Conservation (phyloP, 2,329 filamentous ascomycete genomes). For the Stachybotrys elegans region DNA sequence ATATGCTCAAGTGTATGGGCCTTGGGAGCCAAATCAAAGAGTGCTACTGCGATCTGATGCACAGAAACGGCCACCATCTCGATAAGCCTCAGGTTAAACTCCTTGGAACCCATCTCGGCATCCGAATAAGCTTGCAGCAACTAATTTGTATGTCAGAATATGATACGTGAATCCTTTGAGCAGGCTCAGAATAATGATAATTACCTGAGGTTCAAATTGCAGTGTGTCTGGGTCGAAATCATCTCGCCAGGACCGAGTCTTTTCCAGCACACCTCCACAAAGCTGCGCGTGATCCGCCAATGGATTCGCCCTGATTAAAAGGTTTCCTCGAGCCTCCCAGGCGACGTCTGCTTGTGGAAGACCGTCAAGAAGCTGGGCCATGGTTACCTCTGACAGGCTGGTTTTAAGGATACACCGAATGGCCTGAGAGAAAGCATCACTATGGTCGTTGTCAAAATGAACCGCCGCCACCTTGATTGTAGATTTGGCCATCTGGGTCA, state of each 20-base stretch:
- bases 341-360: background rate
- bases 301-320: background rate
- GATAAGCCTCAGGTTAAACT: constrained; percentile 6
- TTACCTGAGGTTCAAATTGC: background rate
- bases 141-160: background rate
- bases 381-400: background rate
- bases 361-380: constrained; percentile 1
- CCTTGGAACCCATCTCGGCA: background rate
- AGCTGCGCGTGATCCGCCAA: background rate
- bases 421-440: background rate
- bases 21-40: constrained; percentile 3
- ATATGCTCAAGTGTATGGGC: constrained; percentile 4
- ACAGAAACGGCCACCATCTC: constrained; percentile 5
- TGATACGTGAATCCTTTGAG: background rate
- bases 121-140: background rate
- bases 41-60: constrained; percentile 6
- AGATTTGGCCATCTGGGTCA: background rate
- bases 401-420: background rate
- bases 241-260: background rate
- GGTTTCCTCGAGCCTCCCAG: background rate
- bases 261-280: background rate
- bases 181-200: background rate
- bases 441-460: background rate
- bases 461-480: background rate
- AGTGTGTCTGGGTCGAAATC: background rate